Evolutionary conservation across 768 basidiomycete genomes (phyloP).

Genomic region (Lentinula raphanica): DNA sequence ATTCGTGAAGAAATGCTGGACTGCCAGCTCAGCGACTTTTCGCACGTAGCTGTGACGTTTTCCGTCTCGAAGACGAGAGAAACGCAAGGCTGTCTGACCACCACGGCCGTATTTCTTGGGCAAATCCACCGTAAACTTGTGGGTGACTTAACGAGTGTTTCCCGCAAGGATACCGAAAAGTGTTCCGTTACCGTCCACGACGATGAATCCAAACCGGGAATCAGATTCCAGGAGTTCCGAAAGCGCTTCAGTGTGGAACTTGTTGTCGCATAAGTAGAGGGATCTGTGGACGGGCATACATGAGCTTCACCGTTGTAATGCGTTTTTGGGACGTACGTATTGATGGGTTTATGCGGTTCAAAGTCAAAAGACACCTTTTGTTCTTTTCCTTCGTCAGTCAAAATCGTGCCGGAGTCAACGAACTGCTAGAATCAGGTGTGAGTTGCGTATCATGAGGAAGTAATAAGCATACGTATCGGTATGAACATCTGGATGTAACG

Average conservation of each 20-base stretch:
- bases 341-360: conserved; percentile 98
- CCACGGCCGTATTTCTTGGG: conserved; percentile 99
- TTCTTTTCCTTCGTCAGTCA: conserved; percentile 98
- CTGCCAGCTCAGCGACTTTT: conserved; percentile 95
- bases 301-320: neutral
- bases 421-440: too few species aligned
- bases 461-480: too few species aligned
- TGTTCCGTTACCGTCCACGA: conserved; percentile 98
- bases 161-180: conserved; percentile 94
- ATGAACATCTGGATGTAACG: too few species aligned
- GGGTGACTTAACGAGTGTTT: conserved; percentile 94
- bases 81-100: conserved; percentile 99
- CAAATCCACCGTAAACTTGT: conserved; percentile 98
- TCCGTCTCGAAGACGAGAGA: conserved; percentile 98
- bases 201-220: conserved; percentile 97
- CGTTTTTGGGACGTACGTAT: conserved; percentile 74
- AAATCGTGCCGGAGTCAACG: conserved; percentile 91
- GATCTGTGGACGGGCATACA: conserved; percentile 46
- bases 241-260: conserved; percentile 97
- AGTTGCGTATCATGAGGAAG: too few species aligned
- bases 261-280: conserved; percentile 98
- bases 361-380: conserved; percentile 99
- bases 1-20: conserved; percentile 95
- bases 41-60: conserved; percentile 99
- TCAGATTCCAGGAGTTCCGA: conserved; percentile 96